Evolutionary conservation across 2,329 filamentous ascomycete genomes (phyloP), one percentile per base, ranked within the genome.

Genomic region (Periconia macrospinosa): DNA sequence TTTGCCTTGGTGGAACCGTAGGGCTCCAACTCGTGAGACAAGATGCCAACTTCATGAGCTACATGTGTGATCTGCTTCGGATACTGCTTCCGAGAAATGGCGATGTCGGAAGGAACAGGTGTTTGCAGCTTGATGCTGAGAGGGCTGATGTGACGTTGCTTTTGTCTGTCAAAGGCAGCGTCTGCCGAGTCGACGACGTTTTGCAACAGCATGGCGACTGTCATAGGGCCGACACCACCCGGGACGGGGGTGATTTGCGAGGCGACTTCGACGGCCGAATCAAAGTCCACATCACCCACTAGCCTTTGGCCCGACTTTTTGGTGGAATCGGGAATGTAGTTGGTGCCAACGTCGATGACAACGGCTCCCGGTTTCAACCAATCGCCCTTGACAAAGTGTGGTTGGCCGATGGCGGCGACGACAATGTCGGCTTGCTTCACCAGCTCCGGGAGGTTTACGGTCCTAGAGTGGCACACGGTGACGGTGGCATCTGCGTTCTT

Each of bases 161-260:
- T 95, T 73, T 95, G 89, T 56, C 85, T 84, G 59, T 94, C 90
- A 60, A 94, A 94, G 69, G 91, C 92, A 53, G 84, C 79, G 46
- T 87, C 88, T 35, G 94, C 89, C 33, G 93, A 88, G 63, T 93
- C 89, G 51, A 97, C 89, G 9, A 97, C 92, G 70, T 99, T 99
- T 75, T 96, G 90, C 66, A 99, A 80, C 45, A 99, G 82, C 94
- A 99, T 99, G 55, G 94, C 94, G 59, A 99, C 92, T 2, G 94
- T 99, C 94, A 99, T 99, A 47, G 94, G 94, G 0, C 94, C 94
- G 54, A 99, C 94, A 74, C 94, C 94, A 53, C 94, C 94, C 1
- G 94, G 94, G 2, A 99, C 94, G 1, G 94, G 94, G 2, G 94
- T 99, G 69, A 99, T 97, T 68, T 90, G 85, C 2, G 92, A 96